These are phyloP conservation scores for Hydrangea macrophylla DNA, from an alignment of 148 eudicot genomes.

Conservation along the genomic window DNA sequence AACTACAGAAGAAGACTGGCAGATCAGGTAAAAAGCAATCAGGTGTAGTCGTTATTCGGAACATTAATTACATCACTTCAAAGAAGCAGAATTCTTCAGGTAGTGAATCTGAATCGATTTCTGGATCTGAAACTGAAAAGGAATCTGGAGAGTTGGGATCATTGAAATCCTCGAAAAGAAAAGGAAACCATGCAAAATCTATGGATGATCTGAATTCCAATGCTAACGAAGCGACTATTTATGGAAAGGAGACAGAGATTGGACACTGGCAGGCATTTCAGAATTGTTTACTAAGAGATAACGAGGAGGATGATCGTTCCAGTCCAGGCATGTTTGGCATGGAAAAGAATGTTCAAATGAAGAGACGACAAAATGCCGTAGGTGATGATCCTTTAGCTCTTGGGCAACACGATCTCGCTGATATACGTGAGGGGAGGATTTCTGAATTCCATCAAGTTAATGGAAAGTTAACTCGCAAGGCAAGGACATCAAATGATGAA, in stretches of 20 bases:
- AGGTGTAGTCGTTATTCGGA: constrained; percentile 75
- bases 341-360: constrained; percentile 51
- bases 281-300: constrained; percentile 64
- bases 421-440: constrained; percentile 25
- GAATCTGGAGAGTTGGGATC: constrained; percentile 22
- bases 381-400: constrained; percentile 53
- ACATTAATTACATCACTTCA: constrained; percentile 74
- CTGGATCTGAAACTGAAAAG: constrained; percentile 48
- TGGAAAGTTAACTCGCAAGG: constrained; percentile 34
- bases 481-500: constrained; percentile 45
- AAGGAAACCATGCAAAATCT: constrained; percentile 30
- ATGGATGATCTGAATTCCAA: constrained; percentile 26
- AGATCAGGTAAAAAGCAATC: constrained; percentile 50
- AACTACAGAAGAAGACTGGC: constrained; percentile 46
- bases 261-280: constrained; percentile 95
- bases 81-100: constrained; percentile 46
- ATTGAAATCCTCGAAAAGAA: constrained; percentile 35
- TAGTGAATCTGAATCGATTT: constrained; percentile 43
- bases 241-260: constrained; percentile 46
- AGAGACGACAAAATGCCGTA: constrained; percentile 33
- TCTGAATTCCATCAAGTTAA: constrained; percentile 31
- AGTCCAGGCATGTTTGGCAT: constrained; percentile 51
- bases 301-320: constrained; percentile 47
- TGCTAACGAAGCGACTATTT: constrained; percentile 23
- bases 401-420: constrained; percentile 31